Evolutionary conservation across 2,329 filamentous ascomycete species (phyloP).

Genomic region (Boeremia lycopersici): DNA sequence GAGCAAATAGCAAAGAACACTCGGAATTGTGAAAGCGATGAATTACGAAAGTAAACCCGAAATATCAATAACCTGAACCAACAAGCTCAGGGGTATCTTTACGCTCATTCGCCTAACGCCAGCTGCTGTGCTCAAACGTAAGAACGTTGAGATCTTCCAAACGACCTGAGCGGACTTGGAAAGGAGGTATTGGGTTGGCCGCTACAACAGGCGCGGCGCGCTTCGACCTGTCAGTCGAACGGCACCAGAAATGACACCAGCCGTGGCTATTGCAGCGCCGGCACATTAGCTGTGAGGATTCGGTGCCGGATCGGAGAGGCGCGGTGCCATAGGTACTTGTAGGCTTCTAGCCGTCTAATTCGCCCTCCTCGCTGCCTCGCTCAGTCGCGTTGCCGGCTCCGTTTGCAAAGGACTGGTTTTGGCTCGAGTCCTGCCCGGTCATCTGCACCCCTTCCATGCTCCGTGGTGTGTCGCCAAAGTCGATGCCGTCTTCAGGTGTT

Average conservation of each 20-base stretch:
- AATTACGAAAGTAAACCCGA: background rate
- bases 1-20: background rate
- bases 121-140: slow-evolving; percentile 3
- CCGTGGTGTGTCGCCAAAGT: slow-evolving; percentile 40
- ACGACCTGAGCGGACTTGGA: background rate
- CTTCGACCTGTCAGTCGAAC: background rate
- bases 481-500: slow-evolving; percentile 46
- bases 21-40: no score
- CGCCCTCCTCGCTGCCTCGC: slow-evolving; percentile 54
- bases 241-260: slow-evolving; percentile 4
- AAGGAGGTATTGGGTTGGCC: background rate
- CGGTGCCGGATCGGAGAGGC: background rate
- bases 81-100: slow-evolving; percentile 22
- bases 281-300: background rate
- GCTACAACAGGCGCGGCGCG: background rate
- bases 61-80: slow-evolving; percentile 11
- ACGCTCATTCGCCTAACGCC: slow-evolving; percentile 18
- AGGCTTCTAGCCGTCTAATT: slow-evolving; percentile 49
- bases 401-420: slow-evolving; percentile 29
- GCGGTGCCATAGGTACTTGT: background rate
- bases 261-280: background rate
- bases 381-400: slow-evolving; percentile 29
- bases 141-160: slow-evolving; percentile 3
- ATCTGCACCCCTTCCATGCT: slow-evolving; percentile 35
- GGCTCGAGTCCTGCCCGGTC: slow-evolving; percentile 22